phyloP scores from a whole-genome alignment of 177 flowering plant species.

The Tripterygium wilfordii region DNA sequence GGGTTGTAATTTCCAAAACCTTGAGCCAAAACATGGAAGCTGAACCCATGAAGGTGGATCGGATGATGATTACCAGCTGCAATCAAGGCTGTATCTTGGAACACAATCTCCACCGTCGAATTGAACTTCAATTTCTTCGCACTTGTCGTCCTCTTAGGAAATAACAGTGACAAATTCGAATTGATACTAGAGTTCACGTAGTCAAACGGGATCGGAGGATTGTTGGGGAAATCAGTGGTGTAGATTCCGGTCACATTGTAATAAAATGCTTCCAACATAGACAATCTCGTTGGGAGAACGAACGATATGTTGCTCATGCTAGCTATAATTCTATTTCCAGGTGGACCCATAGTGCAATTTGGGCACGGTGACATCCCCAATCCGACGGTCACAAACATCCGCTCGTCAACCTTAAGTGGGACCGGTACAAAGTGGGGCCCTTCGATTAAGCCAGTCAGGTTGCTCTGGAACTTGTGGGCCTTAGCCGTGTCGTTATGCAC shows the following conservation, averaged over 20 bases:
- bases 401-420: conserved; percentile 35
- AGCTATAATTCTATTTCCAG: conserved; percentile 28
- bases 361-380: conserved; percentile 22
- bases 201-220: conserved; percentile 38
- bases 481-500: conserved; percentile 40
- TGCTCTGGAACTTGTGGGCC: conserved; percentile 41
- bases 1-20: conserved; percentile 71
- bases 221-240: conserved; percentile 42
- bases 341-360: conserved; percentile 33
- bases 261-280: conserved; percentile 45
- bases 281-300: conserved; percentile 23
- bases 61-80: conserved; percentile 67
- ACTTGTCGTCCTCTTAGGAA: conserved; percentile 30
- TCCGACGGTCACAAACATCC: conserved; percentile 52
- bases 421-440: conserved; percentile 28
- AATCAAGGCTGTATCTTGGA: conserved; percentile 56
- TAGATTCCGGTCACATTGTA: conserved; percentile 23
- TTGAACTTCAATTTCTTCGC: conserved; percentile 45
- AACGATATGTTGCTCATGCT: conserved; percentile 59
- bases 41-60: conserved; percentile 66
- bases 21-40: conserved; percentile 58
- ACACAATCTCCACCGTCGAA: conserved; percentile 50
- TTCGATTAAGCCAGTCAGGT: conserved; percentile 23
- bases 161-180: not conserved
- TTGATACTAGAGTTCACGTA: conserved; percentile 30